Conservation (phyloP, 2,329 filamentous ascomycete species). For the Pseudogymnoascus sp. region DNA sequence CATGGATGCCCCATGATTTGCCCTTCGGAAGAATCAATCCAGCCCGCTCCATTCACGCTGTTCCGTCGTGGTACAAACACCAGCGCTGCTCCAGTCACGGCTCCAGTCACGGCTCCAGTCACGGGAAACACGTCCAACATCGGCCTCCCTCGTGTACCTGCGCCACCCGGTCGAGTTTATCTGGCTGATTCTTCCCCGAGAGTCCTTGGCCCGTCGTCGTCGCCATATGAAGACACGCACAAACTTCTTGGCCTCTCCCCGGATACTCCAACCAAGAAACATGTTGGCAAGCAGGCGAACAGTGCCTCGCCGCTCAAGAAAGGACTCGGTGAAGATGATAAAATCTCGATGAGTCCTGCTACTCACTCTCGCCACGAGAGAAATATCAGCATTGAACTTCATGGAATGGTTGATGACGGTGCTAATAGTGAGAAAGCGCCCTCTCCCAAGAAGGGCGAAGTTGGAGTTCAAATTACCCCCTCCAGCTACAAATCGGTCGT, state of each 20-base stretch:
- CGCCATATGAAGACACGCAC: slow-evolving; percentile 18
- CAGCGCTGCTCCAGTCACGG: not conserved
- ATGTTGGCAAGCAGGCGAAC: not conserved
- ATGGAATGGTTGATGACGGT: slow-evolving; percentile 20
- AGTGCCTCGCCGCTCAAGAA: not conserved
- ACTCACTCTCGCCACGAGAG: slow-evolving; percentile 6
- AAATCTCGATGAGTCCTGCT: not conserved
- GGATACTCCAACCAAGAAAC: not conserved
- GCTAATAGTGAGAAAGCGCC: slow-evolving; percentile 11
- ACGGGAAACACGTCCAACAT: not conserved
- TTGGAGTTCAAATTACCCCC: not conserved
- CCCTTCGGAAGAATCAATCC: not conserved
- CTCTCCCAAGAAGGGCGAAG: not conserved
- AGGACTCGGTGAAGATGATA: slow-evolving; percentile 1
- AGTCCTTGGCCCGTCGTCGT: slow-evolving; percentile 14
- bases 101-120: not conserved
- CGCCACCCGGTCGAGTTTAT: slow-evolving; percentile 10
- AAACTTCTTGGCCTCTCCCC: slow-evolving; percentile 17
- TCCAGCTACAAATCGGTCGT: not conserved
- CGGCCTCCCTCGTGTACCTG: slow-evolving; percentile 13
- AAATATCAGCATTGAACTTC: slow-evolving; percentile 16
- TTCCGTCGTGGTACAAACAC: slow-evolving; percentile 10
- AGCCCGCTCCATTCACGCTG: slow-evolving; percentile 11
- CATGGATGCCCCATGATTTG: not conserved
- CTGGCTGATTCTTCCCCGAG: not conserved